Conservation (phyloP, 2,329 filamentous ascomycete species). For the Huntiella moniliformis region DNA sequence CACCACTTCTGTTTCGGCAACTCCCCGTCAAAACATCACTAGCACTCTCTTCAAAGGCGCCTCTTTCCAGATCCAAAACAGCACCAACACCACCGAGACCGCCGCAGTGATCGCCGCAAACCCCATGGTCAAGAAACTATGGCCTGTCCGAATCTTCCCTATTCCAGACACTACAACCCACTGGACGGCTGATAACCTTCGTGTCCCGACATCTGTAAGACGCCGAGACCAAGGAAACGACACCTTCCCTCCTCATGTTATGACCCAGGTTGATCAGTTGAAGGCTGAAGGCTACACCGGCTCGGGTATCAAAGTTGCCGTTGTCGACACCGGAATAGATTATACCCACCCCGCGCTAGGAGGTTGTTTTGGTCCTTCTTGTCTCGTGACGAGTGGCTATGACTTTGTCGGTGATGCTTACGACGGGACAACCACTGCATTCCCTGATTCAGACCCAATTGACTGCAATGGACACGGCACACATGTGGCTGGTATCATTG, state of each 20-base stretch:
- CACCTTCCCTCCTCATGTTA: slow-evolving; percentile 21
- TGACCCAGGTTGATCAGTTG: slow-evolving; percentile 37
- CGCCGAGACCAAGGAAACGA: not conserved
- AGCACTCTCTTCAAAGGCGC: slow-evolving; percentile 1
- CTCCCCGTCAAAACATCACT: slow-evolving; percentile 3
- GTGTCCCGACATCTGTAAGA: not conserved
- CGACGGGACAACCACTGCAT: slow-evolving; percentile 18
- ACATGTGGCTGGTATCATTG: slow-evolving; percentile 18
- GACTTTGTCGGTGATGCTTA: slow-evolving; percentile 40
- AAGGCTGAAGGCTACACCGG: slow-evolving; percentile 28
- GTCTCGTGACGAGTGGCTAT: slow-evolving; percentile 36
- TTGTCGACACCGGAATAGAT: slow-evolving; percentile 40
- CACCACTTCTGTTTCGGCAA: not conserved
- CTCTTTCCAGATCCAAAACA: not conserved
- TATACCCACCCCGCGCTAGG: slow-evolving; percentile 45
- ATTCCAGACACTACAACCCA: not conserved
- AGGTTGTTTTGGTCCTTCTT: slow-evolving; percentile 41
- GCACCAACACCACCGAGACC: not conserved
- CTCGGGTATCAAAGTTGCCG: slow-evolving; percentile 31
- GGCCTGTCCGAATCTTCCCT: not conserved
- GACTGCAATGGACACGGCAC: slow-evolving; percentile 19
- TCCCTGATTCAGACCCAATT: slow-evolving; percentile 13
- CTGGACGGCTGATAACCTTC: not conserved
- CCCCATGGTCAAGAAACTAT: not conserved
- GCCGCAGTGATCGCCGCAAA: slow-evolving; percentile 1